phyloP scores from a whole-genome alignment of 1,284 basidiomycete genomes.

The Cryptococcus amylolentus region DNA sequence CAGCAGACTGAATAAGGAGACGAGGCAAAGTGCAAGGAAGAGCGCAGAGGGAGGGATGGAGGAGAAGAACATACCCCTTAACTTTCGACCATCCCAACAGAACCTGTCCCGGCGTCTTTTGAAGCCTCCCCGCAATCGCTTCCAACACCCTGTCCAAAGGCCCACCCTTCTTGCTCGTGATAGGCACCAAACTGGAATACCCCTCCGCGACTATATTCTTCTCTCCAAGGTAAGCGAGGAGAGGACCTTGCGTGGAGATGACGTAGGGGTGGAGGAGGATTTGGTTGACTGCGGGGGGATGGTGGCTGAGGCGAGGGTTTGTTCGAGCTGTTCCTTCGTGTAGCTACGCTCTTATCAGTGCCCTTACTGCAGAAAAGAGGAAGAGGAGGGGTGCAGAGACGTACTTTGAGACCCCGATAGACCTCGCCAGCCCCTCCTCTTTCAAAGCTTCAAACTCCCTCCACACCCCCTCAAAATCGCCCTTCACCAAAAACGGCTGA shows the following conservation, averaged over 20 bases:
- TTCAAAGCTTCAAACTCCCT: constrained; percentile 59
- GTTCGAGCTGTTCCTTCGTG: constrained; percentile 56
- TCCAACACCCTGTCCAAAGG: constrained; percentile 63
- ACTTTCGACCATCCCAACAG: constrained; percentile 52
- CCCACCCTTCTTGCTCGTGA: constrained; percentile 62
- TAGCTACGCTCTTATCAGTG: constrained; percentile 47
- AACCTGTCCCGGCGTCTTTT: constrained; percentile 63
- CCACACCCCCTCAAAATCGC: constrained; percentile 61
- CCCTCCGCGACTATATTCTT: constrained; percentile 66
- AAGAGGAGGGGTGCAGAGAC: constrained; percentile 3
- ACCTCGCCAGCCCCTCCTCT: constrained; percentile 60
- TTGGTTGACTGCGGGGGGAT: constrained; percentile 69
- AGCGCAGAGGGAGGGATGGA: too few relatives aligned
- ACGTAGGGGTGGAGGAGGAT: constrained; percentile 70
- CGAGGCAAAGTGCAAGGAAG: too few relatives aligned
- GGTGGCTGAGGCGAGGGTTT: constrained; percentile 57
- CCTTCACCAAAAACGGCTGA: constrained; percentile 53
- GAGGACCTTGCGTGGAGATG: constrained; percentile 56
- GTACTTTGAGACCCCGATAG: constrained; percentile 69
- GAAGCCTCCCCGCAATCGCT: constrained; percentile 57
- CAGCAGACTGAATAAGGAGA: too few relatives aligned
- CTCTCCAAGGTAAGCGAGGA: constrained; percentile 58
- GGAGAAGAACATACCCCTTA: constrained; percentile 29
- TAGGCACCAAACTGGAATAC: constrained; percentile 63
- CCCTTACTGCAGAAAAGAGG: not conserved